Evolutionary conservation across 768 basidiomycete genomes (phyloP), one percentile per base, ranked within the genome.

Genomic region (Russula emetica): DNA sequence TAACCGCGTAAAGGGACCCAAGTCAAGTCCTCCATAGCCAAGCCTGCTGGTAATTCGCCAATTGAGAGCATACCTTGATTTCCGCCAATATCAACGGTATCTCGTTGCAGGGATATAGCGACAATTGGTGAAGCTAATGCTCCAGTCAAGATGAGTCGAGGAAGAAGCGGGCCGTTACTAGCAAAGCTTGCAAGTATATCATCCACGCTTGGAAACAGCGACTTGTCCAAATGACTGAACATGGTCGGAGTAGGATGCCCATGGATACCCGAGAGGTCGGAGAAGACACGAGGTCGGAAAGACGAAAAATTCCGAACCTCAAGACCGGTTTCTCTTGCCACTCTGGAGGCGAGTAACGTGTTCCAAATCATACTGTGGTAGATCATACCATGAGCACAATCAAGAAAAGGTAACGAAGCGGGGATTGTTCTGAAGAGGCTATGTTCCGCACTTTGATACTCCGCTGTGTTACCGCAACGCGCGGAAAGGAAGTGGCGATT

Each of bases 1-100:
- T 92, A 92, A 5, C 70, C 66, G 2, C 87, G 80, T 10, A 92
- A 75, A 3, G 81, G 78, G 0, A 82, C 83, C 89, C 88, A 92
- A 0, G 85, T 86, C 66, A 91, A 67, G 26, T 77, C 78, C 10
- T 79, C 76, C 8, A 76, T 75, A 9, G 72, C 66, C 2, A 88
- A 76, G 1, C 78, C 79, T 0, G 69, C 63, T 3, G 88, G 89
- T 8, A 90, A 76, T 57, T 80, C 82, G 5, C 90, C 90, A 24
- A 92, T 77, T 58, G 83, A 87, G 42, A 91, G 72, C 62, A 82
- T 72, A 2, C 89, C 88, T 16, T 78, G 74, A 61, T 88, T 87
- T 0, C 87, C 87, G 1, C 87, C 85, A n/a, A 87, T 75, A 44
- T 87, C 80, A 20, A 90, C 73, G 0, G 83, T 76, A 66, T 90